These are phyloP conservation scores for Ettlia oleoabundans DNA, from an alignment of 139 green algal species.

Conservation along the genomic window DNA sequence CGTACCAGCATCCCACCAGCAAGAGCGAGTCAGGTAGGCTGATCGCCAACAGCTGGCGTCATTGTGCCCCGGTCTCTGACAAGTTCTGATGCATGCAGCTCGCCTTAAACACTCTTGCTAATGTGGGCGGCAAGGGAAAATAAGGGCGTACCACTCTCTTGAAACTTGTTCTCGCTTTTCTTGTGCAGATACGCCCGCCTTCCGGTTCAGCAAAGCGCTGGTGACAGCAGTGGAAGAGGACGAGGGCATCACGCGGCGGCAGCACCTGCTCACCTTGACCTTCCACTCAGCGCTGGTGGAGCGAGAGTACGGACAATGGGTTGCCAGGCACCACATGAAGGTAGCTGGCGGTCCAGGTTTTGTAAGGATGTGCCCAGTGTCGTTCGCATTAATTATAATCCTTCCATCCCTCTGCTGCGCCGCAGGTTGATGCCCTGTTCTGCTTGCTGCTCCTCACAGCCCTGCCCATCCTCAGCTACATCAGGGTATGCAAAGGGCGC, in stretches of 20 bases:
- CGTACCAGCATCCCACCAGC: too few relatives aligned
- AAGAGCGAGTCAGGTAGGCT: too few relatives aligned
- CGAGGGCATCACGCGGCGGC: background rate
- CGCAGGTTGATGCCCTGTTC: background rate
- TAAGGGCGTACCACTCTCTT: too few relatives aligned
- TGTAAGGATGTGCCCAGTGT: background rate
- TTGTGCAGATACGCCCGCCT: background rate
- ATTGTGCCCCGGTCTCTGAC: too few relatives aligned
- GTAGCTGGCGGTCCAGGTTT: background rate
- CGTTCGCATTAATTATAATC: background rate
- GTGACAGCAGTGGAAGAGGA: background rate
- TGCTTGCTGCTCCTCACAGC: too few relatives aligned
- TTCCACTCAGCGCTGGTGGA: slow-evolving; percentile 4
- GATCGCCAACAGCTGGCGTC: too few relatives aligned
- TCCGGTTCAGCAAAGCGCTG: slow-evolving; percentile 14
- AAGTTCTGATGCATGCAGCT: background rate
- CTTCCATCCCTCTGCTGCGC: background rate
- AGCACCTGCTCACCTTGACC: slow-evolving; percentile 3
- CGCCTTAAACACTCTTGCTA: too few relatives aligned
- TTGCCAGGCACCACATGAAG: background rate
- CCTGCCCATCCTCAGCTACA: too few relatives aligned
- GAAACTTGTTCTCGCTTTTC: too few relatives aligned
- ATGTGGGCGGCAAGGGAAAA: too few relatives aligned
- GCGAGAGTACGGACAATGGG: slow-evolving; percentile 23
- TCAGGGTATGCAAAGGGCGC: too few relatives aligned